These are phyloP conservation scores for Volvariella volvacea DNA, from an alignment of 1,284 basidiomycete genomes.

Conservation along the genomic window DNA sequence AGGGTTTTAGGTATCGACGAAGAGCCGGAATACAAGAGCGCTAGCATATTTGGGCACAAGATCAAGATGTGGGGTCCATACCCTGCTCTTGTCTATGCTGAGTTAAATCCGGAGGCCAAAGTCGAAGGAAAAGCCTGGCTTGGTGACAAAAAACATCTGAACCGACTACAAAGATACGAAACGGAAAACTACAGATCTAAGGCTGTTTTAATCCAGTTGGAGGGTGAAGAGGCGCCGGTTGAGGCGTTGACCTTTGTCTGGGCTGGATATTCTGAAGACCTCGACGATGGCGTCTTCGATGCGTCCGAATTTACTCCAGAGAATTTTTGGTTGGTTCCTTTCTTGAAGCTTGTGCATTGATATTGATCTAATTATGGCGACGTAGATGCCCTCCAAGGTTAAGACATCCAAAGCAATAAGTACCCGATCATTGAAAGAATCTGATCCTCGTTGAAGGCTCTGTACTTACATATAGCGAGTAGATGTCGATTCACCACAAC, in stretches of 20 bases:
- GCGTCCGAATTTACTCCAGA: no score
- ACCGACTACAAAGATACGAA: conserved; percentile 2
- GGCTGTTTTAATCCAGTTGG: not conserved
- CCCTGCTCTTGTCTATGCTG: conserved; percentile 3
- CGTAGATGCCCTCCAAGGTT: no score
- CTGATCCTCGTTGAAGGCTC: no score
- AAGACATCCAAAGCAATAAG: no score
- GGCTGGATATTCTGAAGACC: not conserved
- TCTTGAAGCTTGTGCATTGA: no score
- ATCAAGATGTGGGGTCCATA: conserved; percentile 8
- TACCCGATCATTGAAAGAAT: no score
- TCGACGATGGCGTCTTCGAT: not conserved
- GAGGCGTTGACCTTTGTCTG: conserved; percentile 3
- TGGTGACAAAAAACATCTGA: not conserved
- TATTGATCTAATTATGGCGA: no score
- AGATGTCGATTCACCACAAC: no score
- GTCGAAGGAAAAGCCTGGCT: not conserved
- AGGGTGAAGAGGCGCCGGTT: not conserved
- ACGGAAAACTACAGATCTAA: not conserved
- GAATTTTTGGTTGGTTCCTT: no score
- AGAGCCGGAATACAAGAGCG: not conserved
- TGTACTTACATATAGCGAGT: no score
- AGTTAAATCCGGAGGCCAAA: not conserved
- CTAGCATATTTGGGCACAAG: not conserved
- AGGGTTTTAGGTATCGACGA: not conserved